Percentiles rank a stretch among this genome's conserved stretches.
Conservation (phyloP, 805 yeast species). For the Teunomyces gatunensis region DNA sequence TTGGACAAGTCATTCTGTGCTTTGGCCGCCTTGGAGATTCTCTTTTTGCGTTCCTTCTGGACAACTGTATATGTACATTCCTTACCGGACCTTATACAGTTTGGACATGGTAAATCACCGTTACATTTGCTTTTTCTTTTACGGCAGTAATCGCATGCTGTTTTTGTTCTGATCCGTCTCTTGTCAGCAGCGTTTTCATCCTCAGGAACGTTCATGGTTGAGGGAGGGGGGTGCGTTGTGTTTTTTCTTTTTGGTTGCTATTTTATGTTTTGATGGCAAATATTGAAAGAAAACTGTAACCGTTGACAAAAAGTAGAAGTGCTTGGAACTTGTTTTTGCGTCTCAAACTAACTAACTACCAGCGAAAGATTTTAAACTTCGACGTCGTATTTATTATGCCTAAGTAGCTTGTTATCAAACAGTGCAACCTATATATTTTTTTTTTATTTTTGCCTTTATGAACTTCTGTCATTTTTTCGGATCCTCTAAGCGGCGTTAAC, state of each 20-base stretch:
- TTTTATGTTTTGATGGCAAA: not conserved
- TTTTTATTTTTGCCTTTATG: not conserved
- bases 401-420: not conserved
- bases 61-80: conserved; percentile 18
- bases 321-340: not conserved
- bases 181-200: not conserved
- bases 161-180: conserved; percentile 26
- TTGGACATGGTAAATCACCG: conserved; percentile 26
- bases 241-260: not conserved
- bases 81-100: conserved; percentile 17
- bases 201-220: not conserved
- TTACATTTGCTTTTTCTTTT: conserved; percentile 41
- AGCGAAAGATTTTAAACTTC: not conserved
- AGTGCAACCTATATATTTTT: not conserved
- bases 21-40: not conserved
- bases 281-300: not conserved
- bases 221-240: not conserved
- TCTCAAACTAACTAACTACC: too few species aligned
- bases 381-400: not conserved
- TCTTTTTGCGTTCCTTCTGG: conserved; percentile 15
- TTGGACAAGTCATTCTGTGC: not conserved
- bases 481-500: too few species aligned
- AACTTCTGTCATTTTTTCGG: not conserved
- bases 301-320: not conserved
- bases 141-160: conserved; percentile 51